Conservation (phyloP, 129 eudicot genomes). For the Heracleum sosnowskyi region DNA sequence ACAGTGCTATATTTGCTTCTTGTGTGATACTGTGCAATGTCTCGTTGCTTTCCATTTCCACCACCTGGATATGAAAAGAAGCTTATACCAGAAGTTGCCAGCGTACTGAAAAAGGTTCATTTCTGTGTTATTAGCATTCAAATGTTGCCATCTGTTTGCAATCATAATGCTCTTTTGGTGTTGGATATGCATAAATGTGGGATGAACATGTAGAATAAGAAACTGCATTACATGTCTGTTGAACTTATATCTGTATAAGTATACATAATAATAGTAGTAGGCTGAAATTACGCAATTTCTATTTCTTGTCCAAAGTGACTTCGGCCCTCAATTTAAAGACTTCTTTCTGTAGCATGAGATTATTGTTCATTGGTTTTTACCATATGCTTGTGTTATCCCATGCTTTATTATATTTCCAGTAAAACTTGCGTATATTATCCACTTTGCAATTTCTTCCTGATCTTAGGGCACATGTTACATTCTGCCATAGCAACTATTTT, state of each 20-base stretch:
- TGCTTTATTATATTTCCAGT: neutral
- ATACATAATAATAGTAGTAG: neutral
- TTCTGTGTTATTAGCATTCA: neutral
- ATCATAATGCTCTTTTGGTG: neutral
- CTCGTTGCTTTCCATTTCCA: slow-evolving; percentile 80
- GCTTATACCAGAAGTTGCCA: slow-evolving; percentile 39
- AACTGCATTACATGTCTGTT: neutral
- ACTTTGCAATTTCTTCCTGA: neutral
- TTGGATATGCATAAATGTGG: neutral
- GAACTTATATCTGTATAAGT: neutral
- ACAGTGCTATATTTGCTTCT: slow-evolving; percentile 21
- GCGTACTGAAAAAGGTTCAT: slow-evolving; percentile 57
- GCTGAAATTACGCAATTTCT: neutral
- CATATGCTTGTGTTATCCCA: neutral
- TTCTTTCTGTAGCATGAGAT: neutral
- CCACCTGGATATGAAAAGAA: slow-evolving; percentile 84
- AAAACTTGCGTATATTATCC: neutral
- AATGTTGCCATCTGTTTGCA: neutral
- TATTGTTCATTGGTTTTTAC: neutral
- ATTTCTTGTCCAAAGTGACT: neutral
- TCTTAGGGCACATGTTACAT: neutral
- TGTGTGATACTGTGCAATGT: slow-evolving; percentile 35
- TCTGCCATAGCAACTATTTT: neutral
- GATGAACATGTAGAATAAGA: neutral
- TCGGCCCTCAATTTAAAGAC: neutral